phyloP scores from a whole-genome alignment of 345 rosid genomes.

The Murraya koenigii region DNA sequence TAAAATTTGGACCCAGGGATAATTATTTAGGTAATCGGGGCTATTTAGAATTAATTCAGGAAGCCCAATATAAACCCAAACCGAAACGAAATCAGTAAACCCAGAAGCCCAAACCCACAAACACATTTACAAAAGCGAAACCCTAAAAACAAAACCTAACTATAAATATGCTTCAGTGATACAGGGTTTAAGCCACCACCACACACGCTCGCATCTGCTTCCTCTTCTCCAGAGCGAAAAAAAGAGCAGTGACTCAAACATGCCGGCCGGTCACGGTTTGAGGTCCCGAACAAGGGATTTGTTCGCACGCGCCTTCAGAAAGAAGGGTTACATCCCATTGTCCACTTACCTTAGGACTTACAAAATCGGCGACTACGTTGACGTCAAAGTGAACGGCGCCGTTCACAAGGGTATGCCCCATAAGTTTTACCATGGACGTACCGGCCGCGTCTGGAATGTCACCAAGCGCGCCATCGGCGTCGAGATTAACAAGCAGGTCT shows the following conservation, averaged over 20 bases:
- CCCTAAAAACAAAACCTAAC: slow-evolving; percentile 5
- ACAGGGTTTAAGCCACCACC: not conserved
- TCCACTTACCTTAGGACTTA: slow-evolving; percentile 62
- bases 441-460: slow-evolving; percentile 78
- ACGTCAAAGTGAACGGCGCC: slow-evolving; percentile 75
- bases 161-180: not conserved
- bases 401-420: slow-evolving; percentile 86
- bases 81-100: not conserved
- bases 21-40: too few species aligned
- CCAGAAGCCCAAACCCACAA: not conserved
- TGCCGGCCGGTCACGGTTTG: slow-evolving; percentile 80
- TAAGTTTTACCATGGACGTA: slow-evolving; percentile 82
- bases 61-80: not conserved
- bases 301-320: slow-evolving; percentile 68
- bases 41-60: too few species aligned
- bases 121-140: not conserved
- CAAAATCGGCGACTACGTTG: slow-evolving; percentile 68
- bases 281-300: slow-evolving; percentile 62
- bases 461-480: slow-evolving; percentile 82
- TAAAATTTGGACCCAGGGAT: too few species aligned
- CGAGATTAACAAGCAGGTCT: slow-evolving; percentile 73
- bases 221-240: not conserved
- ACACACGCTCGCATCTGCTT: not conserved
- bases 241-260: slow-evolving; percentile 16
- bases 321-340: slow-evolving; percentile 75